Evolutionary conservation across 129 eudicot species (phyloP), one percentile per base, ranked within the genome.

Genomic region (Pseudognaphalium luteoalbum): DNA sequence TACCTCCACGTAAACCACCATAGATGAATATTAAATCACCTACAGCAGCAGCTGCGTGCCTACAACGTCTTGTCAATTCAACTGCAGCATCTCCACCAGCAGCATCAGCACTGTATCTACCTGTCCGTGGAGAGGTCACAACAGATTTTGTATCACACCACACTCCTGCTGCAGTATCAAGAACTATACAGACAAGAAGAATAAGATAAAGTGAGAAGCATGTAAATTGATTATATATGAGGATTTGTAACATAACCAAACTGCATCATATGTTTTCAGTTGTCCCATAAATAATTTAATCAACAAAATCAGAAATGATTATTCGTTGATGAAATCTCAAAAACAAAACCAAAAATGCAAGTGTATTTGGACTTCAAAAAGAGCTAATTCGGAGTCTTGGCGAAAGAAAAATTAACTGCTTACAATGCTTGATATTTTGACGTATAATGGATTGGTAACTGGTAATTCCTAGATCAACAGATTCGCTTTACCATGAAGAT

Each of bases 151-250:
- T 91, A 81, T 94, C 98, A 42, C 98, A 94, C 98, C 98, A 94
- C n/a, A 94, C 98, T 76, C 98, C 98, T 61, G 98, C 98, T 47
- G 98, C 98, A 76, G 98, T 94, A 84, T 94, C 98, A 86, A 94
- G 90, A 78, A 94, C 98, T 94, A 84, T 57, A 86, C 69, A 66
- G 70, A 25, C 28, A 25, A 79, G 65, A 47, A 56, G 71, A 60
- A 80, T 28, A 75, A 73, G 33, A 82, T n/a, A 63, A 71, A 75
- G 51, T 81, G 50, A 81, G 77, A 56, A 28, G 44, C 73, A 57
- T 70, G 44, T 62, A 35, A 68, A 71, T 71, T 12, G 7, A 73
- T 28, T 61, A 66, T 35, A 63, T 17, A 41, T 57, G 78, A 33
- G 51, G 25, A 47, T 61, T n/a, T 64, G 19, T 15, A 64, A 15